These are phyloP conservation scores for Polyrhizophydium stewartii DNA, from an alignment of 371 early-diverging fungal species.

Conservation along the genomic window DNA sequence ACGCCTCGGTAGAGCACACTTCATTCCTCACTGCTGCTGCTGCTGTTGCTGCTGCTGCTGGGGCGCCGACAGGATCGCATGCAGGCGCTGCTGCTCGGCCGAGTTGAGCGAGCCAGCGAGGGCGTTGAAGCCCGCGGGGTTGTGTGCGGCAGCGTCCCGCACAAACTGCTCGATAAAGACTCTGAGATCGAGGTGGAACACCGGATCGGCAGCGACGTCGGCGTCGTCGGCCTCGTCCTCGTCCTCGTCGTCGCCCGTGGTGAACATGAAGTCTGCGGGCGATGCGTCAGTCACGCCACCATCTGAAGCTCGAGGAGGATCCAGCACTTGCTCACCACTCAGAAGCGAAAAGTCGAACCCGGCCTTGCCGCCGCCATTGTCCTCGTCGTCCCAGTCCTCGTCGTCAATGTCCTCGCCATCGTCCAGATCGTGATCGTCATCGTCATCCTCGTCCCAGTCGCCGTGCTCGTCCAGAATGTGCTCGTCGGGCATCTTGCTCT, in stretches of 20 bases:
- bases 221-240: slow-evolving; percentile 67
- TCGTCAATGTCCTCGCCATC: slow-evolving; percentile 20
- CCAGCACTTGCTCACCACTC: slow-evolving; percentile 3
- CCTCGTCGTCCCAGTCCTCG: slow-evolving; percentile 23
- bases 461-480: neutral
- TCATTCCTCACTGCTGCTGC: too few species aligned
- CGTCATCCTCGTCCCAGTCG: neutral
- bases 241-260: slow-evolving; percentile 15
- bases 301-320: neutral
- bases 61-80: neutral
- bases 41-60: neutral
- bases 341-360: slow-evolving; percentile 3
- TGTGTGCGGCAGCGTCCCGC: neutral
- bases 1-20: too few species aligned
- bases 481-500: slow-evolving; percentile 9
- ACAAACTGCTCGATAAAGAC: neutral
- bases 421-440: slow-evolving; percentile 7
- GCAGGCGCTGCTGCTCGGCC: neutral
- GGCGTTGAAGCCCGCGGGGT: neutral
- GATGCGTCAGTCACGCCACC: too few species aligned
- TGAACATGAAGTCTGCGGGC: neutral
- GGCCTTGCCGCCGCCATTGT: slow-evolving; percentile 14
- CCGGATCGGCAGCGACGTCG: slow-evolving; percentile 64
- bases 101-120: slow-evolving; percentile 1
- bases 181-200: slow-evolving; percentile 59